Percentiles rank a stretch among this genome's conserved stretches.
Evolutionary conservation across 805 yeast species (phyloP).

Genomic region (Maudiozyma saulgeensis): DNA sequence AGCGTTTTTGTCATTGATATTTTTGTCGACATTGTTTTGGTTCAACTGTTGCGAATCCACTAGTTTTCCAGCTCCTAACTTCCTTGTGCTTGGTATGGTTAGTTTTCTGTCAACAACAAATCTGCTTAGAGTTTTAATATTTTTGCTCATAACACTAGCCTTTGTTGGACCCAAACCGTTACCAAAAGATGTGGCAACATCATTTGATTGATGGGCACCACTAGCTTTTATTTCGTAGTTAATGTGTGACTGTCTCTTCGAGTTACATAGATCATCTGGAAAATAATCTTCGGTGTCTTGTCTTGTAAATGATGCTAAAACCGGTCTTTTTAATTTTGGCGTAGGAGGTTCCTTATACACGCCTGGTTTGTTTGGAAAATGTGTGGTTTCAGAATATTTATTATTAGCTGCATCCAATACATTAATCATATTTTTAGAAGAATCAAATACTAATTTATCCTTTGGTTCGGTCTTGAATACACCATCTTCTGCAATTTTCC

Average conservation of each 20-base stretch:
- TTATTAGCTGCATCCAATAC: slow-evolving; percentile 21
- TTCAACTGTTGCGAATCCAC: background rate
- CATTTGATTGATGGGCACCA: slow-evolving; percentile 30
- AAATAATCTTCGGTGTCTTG: slow-evolving; percentile 27
- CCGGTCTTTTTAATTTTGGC: slow-evolving; percentile 7
- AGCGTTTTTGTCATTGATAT: background rate
- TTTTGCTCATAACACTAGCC: slow-evolving; percentile 27
- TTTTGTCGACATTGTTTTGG: background rate
- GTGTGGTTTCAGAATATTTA: slow-evolving; percentile 34
- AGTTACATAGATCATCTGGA: slow-evolving; percentile 23
- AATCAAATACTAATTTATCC: no score
- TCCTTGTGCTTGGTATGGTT: slow-evolving; percentile 20
- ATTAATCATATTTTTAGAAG: background rate
- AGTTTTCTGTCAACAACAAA: slow-evolving; percentile 26
- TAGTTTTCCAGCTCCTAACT: slow-evolving; percentile 2
- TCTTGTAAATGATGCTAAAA: slow-evolving; percentile 10
- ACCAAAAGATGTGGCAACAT: slow-evolving; percentile 28
- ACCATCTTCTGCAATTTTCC: no score
- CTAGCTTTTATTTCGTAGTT: slow-evolving; percentile 30
- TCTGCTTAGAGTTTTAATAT: slow-evolving; percentile 22
- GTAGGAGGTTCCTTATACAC: slow-evolving; percentile 27
- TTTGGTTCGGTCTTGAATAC: no score
- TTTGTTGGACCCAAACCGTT: slow-evolving; percentile 29
- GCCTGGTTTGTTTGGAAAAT: slow-evolving; percentile 49
- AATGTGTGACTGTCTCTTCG: slow-evolving; percentile 16